Percentiles rank a stretch among this genome's conserved stretches.
Evolutionary conservation across 108 stramenopile genomes (phyloP).

Genomic region (Skeletonema potamos): DNA sequence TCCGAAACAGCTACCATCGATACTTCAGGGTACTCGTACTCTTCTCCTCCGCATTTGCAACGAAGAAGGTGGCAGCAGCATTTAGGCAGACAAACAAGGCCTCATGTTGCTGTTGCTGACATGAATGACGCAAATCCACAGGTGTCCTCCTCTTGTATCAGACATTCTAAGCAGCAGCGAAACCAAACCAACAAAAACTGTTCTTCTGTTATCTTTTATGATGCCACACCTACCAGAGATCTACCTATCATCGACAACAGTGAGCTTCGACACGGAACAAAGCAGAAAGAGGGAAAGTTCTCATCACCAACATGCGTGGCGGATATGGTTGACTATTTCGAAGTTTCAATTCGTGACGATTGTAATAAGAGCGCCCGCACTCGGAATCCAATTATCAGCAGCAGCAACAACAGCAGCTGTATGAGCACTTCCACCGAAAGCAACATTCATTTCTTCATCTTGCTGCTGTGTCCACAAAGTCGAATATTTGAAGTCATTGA

Average conservation of each 20-base stretch:
- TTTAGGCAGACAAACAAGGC: background rate
- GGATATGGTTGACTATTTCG: background rate
- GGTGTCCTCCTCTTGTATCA: background rate
- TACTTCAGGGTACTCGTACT: background rate
- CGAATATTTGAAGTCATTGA: conserved; percentile 47
- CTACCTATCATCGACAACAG: background rate
- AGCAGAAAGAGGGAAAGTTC: background rate
- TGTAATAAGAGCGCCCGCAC: background rate
- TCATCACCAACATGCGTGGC: background rate
- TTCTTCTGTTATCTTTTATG: conserved; percentile 24
- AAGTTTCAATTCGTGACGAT: background rate
- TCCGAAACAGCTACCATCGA: conserved; percentile 10
- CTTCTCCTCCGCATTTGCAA: background rate
- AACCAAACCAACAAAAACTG: conserved; percentile 1
- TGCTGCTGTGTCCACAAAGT: conserved; percentile 29
- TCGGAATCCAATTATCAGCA: background rate
- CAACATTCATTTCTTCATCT: conserved; percentile 31
- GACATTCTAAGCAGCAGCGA: background rate
- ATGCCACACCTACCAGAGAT: background rate
- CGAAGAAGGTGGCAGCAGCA: background rate
- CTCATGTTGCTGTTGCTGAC: background rate
- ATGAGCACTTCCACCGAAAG: background rate
- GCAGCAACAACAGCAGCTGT: background rate
- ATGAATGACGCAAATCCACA: background rate
- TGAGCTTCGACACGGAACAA: too few species aligned